Evolutionary conservation across 331 rosid species (phyloP).

Genomic region (Saraca asoca): DNA sequence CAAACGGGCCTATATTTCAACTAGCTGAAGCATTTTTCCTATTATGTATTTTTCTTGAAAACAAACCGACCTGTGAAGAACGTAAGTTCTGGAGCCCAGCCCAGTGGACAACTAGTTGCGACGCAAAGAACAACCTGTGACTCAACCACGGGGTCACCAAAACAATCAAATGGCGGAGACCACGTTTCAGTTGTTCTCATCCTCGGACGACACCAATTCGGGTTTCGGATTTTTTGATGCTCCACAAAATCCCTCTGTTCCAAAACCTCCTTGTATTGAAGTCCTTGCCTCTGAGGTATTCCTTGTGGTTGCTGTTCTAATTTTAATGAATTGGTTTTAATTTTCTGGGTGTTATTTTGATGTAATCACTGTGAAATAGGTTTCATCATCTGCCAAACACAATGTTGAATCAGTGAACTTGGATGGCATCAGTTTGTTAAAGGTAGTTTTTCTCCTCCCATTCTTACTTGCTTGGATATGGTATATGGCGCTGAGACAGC

Average conservation of each 20-base stretch:
- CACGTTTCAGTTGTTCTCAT: conserved; percentile 59
- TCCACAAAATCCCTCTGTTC: conserved; percentile 45
- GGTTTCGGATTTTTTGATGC: conserved; percentile 61
- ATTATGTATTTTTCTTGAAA: no score
- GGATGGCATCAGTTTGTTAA: conserved; percentile 72
- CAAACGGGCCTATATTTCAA: no score
- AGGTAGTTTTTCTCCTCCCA: conserved; percentile 48
- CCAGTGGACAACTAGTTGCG: no score
- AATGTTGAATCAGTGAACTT: conserved; percentile 61
- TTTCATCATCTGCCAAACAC: conserved; percentile 46
- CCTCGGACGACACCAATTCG: conserved; percentile 38
- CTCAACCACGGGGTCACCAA: no score
- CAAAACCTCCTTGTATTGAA: conserved; percentile 76
- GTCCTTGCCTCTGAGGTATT: conserved; percentile 69
- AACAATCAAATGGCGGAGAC: no score
- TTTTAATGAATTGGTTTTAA: neutral
- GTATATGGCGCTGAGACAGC: no score
- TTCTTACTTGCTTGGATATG: no score
- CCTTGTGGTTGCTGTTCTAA: neutral
- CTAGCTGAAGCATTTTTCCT: no score
- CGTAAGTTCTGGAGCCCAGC: no score
- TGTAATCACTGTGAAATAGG: conserved; percentile 39
- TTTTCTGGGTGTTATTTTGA: neutral
- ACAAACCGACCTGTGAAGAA: no score
- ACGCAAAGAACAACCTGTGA: no score